Conservation (phyloP, 805 yeast genomes). For the Zygoascus bituminiphila region DNA sequence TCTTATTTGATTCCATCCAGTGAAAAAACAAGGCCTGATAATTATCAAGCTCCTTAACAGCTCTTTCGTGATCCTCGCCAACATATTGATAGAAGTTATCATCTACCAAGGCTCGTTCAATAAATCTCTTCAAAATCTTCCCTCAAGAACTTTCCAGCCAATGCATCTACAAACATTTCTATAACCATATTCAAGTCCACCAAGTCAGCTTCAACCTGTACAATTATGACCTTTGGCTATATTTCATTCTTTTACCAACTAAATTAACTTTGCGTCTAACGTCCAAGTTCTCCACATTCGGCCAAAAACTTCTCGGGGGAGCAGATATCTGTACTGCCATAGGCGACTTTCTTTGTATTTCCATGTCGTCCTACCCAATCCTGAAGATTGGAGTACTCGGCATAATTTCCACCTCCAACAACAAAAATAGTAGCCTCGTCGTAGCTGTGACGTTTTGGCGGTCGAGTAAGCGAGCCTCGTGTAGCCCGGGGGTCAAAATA, state of each 20-base stretch:
- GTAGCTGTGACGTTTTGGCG: constrained; percentile 76
- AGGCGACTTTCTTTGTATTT: constrained; percentile 52
- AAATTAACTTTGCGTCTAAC: constrained; percentile 4
- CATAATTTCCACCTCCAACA: constrained; percentile 93
- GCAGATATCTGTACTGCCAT: constrained; percentile 73
- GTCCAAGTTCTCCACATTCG: constrained; percentile 28
- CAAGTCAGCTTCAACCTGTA: neutral
- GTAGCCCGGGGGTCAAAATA: constrained; percentile 81
- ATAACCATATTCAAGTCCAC: no score
- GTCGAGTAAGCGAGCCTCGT: constrained; percentile 82
- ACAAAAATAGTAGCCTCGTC: constrained; percentile 81
- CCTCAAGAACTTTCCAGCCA: no score
- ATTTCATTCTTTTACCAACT: neutral
- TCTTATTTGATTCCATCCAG: no score
- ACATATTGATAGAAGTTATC: no score
- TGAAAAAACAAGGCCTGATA: no score
- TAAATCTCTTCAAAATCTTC: no score
- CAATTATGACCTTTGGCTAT: constrained; percentile 1
- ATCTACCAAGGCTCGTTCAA: no score
- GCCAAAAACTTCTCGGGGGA: constrained; percentile 26
- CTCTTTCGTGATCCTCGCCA: no score
- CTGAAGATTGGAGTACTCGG: constrained; percentile 88
- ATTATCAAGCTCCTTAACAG: no score
- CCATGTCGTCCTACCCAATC: constrained; percentile 57
- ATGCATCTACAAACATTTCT: no score